Percentiles rank a stretch among this genome's conserved stretches.
Conservation (phyloP, 129 eudicot species). For the Artemisia argyi region DNA sequence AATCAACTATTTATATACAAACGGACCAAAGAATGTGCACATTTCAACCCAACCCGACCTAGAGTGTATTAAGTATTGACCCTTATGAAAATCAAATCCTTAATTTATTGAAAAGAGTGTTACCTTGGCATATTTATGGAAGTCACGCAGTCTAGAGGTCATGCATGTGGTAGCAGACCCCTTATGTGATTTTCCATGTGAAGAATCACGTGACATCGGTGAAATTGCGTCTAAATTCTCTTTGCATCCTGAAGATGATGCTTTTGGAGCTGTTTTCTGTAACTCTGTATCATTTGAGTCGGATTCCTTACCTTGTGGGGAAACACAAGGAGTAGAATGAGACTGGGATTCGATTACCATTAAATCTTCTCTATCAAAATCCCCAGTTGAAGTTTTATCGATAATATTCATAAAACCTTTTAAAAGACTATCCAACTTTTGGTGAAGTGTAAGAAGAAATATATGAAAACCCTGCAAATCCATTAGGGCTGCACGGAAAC, state of each 20-base stretch:
- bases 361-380: conserved; percentile 69
- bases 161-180: conserved; percentile 63
- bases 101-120: conserved; percentile 7
- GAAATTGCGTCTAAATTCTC: conserved; percentile 63
- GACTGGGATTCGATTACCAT: conserved; percentile 60
- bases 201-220: conserved; percentile 70
- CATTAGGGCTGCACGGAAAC: conserved; percentile 86
- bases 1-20: too few relatives aligned
- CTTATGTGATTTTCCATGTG: conserved; percentile 68
- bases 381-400: conserved; percentile 48
- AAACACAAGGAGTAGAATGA: conserved; percentile 44
- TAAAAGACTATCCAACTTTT: conserved; percentile 71
- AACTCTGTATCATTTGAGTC: conserved; percentile 56
- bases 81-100: not conserved
- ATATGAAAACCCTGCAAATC: conserved; percentile 97
- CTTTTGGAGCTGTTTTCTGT: conserved; percentile 44
- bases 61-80: too few relatives aligned
- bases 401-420: conserved; percentile 58
- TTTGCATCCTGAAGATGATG: conserved; percentile 49
- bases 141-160: conserved; percentile 92
- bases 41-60: too few relatives aligned
- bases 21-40: too few relatives aligned
- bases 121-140: conserved; percentile 91
- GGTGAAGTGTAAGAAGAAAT: conserved; percentile 87
- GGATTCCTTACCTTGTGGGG: conserved; percentile 53